A percentile compares a stretch with the other conserved stretches of the same genome.
These are phyloP conservation scores for Angomonas deanei DNA, from an alignment of 208 protist genomes.

Conservation along the genomic window DNA sequence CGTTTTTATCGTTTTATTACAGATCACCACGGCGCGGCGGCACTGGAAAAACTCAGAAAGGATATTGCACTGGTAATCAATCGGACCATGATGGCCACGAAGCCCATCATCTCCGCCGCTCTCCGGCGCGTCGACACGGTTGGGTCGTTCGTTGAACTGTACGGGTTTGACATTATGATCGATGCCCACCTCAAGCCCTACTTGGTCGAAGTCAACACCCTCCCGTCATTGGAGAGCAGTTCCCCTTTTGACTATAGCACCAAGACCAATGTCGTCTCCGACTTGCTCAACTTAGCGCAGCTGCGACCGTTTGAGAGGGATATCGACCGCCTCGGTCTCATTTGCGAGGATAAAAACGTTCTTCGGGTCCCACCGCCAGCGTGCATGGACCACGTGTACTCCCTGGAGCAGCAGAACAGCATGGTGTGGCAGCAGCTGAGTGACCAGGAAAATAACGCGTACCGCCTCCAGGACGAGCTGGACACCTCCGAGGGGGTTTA, in stretches of 20 bases:
- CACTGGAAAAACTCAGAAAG: conserved; percentile 41
- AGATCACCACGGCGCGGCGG: background rate
- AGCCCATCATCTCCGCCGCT: conserved; percentile 24
- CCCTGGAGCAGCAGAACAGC: background rate
- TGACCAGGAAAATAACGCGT: conserved; percentile 34
- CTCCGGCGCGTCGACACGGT: conserved; percentile 13
- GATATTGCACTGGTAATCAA: conserved; percentile 68
- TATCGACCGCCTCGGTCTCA: background rate
- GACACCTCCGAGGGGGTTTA: conserved; percentile 66
- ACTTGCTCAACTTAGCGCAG: conserved; percentile 83
- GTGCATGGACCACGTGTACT: background rate
- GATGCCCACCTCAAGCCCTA: conserved; percentile 61
- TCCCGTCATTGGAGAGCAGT: conserved; percentile 87
- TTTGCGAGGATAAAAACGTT: background rate
- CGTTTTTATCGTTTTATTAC: conserved; percentile 63
- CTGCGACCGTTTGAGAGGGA: conserved; percentile 70
- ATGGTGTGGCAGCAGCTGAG: background rate
- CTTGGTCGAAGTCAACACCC: conserved; percentile 90
- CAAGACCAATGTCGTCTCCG: conserved; percentile 83
- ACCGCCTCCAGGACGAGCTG: conserved; percentile 59
- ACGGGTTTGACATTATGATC: conserved; percentile 91
- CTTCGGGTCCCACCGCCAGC: background rate
- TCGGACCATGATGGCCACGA: conserved; percentile 60
- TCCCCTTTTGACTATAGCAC: conserved; percentile 82
- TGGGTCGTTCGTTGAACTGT: conserved; percentile 84